Base-by-base conservation (phyloP, 352 stramenopile genomes). In the Discostella stelligera region DNA sequence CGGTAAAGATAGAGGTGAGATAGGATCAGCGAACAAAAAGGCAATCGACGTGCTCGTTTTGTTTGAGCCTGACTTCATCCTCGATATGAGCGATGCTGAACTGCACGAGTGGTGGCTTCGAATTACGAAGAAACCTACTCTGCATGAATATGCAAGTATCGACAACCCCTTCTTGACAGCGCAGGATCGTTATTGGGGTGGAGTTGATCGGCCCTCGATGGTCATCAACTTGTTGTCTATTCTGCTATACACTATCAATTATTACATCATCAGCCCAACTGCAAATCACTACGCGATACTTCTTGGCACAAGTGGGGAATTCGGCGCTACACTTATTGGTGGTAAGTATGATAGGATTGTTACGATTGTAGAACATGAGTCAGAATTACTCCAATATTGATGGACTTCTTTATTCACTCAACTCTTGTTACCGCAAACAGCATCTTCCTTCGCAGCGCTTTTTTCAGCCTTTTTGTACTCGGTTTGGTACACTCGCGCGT, bases 181-280 rank as follows among this genome's bases (percentile, higher is more conserved):
- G 56, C 63, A 60, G 62, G 63, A 58, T 53, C 62, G 54, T 58
- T 67, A 71, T 50, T 88, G 82, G 82, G 82, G 82, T 62, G 82
- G 82, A 52, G 64, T 81, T 8, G 70, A 84, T 90, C 89, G 9
- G 84, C 87, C 14, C 92, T 97, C 84, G 90, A 89, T 69, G 86
- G 92, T 50, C 85, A 96, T 98, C 69, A 98, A 98, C 79, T 95
- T 98, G 82, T 79, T 95, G 18, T 97, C 93, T 39, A 98, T 94
- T 25, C 95, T 98, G 66, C 80, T 98, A 32, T 98, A 98, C 88
- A 98, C 97, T 84, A 95, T 94, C 50, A 98, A 98, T 87, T 98
- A 98, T 88, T 93, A 98, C 92, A 71, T 96, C 87, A 83, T 94
- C 88, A 75, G 93, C 93, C 79, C 83, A 20, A 89, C 83, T 21